Base-by-base conservation (phyloP, 2,329 filamentous ascomycete genomes). In the Monosporascus sp. region DNA sequence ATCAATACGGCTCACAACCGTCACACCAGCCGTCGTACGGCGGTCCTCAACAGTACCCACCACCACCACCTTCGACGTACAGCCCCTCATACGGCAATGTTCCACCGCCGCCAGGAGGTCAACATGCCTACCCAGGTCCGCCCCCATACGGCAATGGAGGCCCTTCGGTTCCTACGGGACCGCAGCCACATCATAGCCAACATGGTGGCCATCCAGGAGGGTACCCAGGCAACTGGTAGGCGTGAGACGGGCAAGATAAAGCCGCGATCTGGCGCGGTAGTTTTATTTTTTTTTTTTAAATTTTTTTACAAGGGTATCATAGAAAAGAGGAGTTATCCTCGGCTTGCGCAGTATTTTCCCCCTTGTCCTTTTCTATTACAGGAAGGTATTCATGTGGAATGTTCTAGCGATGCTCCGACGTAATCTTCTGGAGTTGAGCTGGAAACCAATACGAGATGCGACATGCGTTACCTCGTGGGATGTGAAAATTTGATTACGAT, bases 201-300 rank as follows among this genome's bases (percentile, higher is more conserved):
- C 63, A 62, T 6, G 58, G 60, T 37, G 58, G 65, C 20, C 64
- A 67, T 25, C 63, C 63, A 31, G 67, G 68, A 58, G 68, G 64
- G 31, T 72, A 72, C 51, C 66, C 66, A 9, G 62, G 63, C 15
- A 63, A 61, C 50, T 69, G 67, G 63, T 68, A 64, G 24, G 22
- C 1, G 37, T 11, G 24, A 44, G 37, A 27, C 15, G 17, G 14
- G 5, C 46, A 48, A 47, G 44, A 22, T 15, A 15, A 44, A 15
- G 14, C 4, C 22, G 31, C 6, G 31, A 14, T 35, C 24, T 14
- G 14, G 11, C 2, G 37, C 11, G 38, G 27, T 41, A 14, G 24
- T 31, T n/a, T 43, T 20, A 3, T 22, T 1, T 20, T 31, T 50
- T 6, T n/a, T 4, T 4, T 24, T 24, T 24, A n/a, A n/a, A n/a